Evolutionary conservation across 2,329 filamentous ascomycete genomes (phyloP).

Genomic region (Cadophora gregata): DNA sequence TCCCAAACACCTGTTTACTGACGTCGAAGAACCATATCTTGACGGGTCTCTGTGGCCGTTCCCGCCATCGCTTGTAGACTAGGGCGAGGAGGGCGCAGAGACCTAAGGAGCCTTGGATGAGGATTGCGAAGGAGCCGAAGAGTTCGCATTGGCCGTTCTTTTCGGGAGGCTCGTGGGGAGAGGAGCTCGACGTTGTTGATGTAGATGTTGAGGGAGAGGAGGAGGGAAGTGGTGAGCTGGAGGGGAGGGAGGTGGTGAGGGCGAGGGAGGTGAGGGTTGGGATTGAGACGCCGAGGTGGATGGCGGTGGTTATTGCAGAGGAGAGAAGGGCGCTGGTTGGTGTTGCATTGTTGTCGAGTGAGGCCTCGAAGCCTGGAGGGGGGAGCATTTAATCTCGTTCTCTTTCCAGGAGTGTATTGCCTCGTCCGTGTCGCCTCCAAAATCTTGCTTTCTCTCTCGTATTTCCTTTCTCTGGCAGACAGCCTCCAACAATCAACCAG

Average conservation of each 20-base stretch:
- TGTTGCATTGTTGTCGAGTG: conserved; percentile 36
- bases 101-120: conserved; percentile 89
- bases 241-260: conserved; percentile 7
- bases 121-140: conserved; percentile 86
- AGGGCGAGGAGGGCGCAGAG: conserved; percentile 82
- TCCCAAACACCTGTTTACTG: conserved; percentile 96
- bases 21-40: conserved; percentile 99
- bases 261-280: conserved; percentile 43
- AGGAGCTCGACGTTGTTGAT: neutral
- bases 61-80: conserved; percentile 91
- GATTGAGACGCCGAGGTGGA: conserved; percentile 39
- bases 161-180: conserved; percentile 21
- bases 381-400: conserved; percentile 37
- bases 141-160: conserved; percentile 80
- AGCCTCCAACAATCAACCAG: neutral
- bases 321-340: conserved; percentile 33
- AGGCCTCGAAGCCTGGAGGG: conserved; percentile 41
- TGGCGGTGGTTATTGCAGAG: conserved; percentile 36
- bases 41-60: conserved; percentile 87
- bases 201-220: neutral
- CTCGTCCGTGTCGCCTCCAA: neutral
- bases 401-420: neutral
- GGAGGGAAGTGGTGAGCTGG: neutral
- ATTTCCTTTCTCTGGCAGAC: neutral
- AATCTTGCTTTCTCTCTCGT: neutral